Evolutionary conservation across 495 filamentous ascomycete species (phyloP).

Genomic region (Bacidia rubella): DNA sequence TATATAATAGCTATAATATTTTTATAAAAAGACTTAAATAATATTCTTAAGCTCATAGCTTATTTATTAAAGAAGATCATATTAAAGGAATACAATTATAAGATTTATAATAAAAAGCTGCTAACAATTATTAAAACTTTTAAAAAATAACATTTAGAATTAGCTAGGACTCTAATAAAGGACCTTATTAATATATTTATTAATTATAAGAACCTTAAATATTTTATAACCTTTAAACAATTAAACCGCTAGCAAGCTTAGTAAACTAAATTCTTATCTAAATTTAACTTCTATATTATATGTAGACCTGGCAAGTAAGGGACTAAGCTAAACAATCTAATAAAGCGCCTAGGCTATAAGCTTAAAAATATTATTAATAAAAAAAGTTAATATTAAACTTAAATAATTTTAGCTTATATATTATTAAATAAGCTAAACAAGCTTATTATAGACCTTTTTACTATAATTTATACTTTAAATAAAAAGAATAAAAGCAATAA

Average conservation of each 20-base stretch:
- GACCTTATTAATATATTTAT: background rate
- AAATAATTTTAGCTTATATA: background rate
- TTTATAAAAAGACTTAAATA: background rate
- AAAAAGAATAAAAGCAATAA: background rate
- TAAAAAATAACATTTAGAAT: background rate
- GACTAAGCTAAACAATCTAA: background rate
- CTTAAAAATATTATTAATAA: background rate
- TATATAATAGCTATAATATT: background rate
- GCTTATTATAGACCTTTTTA: background rate
- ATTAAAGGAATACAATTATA: background rate
- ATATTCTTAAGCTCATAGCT: background rate
- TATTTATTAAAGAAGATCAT: background rate
- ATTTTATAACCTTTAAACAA: background rate
- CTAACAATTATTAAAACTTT: background rate
- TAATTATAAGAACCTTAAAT: background rate
- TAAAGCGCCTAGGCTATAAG: background rate
- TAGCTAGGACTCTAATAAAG: background rate
- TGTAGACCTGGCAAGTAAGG: background rate
- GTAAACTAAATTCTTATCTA: background rate
- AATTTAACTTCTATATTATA: conserved; percentile 1
- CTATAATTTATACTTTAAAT: background rate
- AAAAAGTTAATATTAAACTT: background rate
- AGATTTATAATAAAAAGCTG: background rate
- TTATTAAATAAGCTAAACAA: background rate
- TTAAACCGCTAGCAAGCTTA: background rate